Evolutionary conservation across 2,329 filamentous ascomycete genomes (phyloP).

Genomic region (Fusarium beomiforme): DNA sequence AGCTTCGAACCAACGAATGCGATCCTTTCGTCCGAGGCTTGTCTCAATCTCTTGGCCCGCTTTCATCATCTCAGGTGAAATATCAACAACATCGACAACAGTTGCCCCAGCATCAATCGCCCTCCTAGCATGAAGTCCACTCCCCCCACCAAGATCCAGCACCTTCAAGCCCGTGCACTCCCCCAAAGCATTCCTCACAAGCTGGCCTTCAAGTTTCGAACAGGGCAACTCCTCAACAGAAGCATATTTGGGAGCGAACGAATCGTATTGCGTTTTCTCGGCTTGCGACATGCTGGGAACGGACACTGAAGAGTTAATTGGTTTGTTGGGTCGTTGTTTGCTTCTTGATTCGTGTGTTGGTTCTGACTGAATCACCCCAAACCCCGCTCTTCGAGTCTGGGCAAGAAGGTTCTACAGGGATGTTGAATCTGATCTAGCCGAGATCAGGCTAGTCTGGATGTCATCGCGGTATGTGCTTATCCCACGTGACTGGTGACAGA

Average conservation of each 20-base stretch:
- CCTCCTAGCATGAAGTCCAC: background rate
- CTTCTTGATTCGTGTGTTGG: background rate
- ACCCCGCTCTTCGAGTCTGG: background rate
- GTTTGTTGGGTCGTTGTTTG: background rate
- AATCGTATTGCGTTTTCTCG: background rate
- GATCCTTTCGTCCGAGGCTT: background rate
- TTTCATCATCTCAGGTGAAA: background rate
- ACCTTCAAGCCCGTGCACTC: background rate
- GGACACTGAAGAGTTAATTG: background rate
- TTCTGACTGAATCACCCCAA: background rate
- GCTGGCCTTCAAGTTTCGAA: background rate
- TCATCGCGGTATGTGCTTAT: background rate
- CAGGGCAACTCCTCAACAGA: constrained; percentile 1
- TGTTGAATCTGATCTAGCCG: background rate
- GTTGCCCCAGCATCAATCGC: background rate
- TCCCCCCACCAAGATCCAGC: background rate
- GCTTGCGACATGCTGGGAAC: background rate
- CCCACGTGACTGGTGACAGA: background rate
- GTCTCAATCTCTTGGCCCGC: background rate
- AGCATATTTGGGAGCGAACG: background rate
- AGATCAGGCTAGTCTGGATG: background rate
- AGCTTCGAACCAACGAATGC: background rate
- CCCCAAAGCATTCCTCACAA: background rate
- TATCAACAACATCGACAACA: background rate
- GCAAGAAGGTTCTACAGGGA: background rate